Evolutionary conservation across 768 basidiomycete genomes (phyloP).

Genomic region (Peribolospora baueri): DNA sequence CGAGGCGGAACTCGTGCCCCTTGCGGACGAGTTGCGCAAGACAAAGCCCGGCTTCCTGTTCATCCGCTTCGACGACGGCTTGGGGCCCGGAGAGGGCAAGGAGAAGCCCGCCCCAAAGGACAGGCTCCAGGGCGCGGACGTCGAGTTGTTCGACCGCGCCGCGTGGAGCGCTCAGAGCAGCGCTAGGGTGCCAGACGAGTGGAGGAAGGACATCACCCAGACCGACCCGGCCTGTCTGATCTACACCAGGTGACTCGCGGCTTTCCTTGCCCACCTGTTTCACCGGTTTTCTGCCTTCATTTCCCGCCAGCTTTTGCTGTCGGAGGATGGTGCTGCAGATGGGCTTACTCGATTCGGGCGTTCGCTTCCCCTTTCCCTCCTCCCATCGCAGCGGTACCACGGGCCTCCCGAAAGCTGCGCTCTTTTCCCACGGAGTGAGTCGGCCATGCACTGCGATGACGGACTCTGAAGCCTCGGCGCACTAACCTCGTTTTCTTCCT

Average conservation of each 20-base stretch:
- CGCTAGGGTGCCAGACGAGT: slow-evolving; percentile 1
- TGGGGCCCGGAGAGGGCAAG: neutral
- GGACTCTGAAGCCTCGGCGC: neutral
- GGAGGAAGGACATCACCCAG: slow-evolving; percentile 6
- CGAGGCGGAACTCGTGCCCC: neutral
- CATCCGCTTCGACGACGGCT: slow-evolving; percentile 3
- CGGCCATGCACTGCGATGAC: too few relatives aligned
- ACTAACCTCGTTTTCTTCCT: neutral
- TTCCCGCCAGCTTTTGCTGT: too few relatives aligned
- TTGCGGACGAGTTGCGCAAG: neutral
- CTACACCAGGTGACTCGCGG: slow-evolving; percentile 1
- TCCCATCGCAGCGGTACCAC: neutral
- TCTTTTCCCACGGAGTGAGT: neutral
- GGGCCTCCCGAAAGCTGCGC: slow-evolving; percentile 3
- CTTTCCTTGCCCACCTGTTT: too few relatives aligned
- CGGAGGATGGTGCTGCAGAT: too few relatives aligned
- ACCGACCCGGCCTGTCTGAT: slow-evolving; percentile 5
- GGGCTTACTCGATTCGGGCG: too few relatives aligned
- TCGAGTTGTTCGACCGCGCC: too few relatives aligned
- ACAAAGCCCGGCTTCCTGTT: neutral
- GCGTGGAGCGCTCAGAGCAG: neutral
- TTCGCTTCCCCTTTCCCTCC: neutral
- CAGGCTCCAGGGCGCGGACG: neutral
- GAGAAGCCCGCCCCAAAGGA: neutral
- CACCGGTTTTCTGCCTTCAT: too few relatives aligned